These are phyloP conservation scores for Schizosaccharomyces osmophilus DNA, from an alignment of 805 yeast species.

Conservation along the genomic window DNA sequence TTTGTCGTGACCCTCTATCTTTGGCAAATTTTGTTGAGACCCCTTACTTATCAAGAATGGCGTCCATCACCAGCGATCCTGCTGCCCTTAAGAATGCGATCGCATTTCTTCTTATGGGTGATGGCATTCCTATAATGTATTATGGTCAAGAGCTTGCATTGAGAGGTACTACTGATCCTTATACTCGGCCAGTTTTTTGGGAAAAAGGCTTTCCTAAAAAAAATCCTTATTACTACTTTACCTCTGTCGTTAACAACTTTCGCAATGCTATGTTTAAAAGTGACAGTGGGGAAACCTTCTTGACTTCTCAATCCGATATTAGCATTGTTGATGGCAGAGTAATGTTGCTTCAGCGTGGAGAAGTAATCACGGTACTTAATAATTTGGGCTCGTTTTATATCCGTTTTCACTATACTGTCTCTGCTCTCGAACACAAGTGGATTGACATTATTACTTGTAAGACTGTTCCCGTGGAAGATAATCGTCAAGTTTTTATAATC, in stretches of 20 bases:
- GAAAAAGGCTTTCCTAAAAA: conserved; percentile 1
- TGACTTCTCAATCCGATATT: background rate
- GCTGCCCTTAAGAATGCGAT: background rate
- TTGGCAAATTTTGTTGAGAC: conserved; percentile 3
- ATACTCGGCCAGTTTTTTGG: conserved; percentile 4
- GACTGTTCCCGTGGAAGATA: background rate
- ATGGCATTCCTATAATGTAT: conserved; percentile 4
- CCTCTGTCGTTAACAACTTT: background rate
- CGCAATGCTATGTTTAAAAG: background rate
- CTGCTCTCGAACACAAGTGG: background rate
- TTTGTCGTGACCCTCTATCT: background rate
- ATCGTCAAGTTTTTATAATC: background rate
- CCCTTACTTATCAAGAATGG: conserved; percentile 4
- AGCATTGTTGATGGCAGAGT: background rate
- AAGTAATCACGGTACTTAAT: background rate
- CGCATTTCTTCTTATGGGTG: conserved; percentile 1
- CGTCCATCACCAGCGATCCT: background rate
- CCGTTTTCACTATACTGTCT: background rate
- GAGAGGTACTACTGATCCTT: conserved; percentile 2
- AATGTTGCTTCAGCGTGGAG: background rate
- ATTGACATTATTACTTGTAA: background rate
- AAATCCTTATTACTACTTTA: background rate
- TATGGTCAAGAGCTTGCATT: conserved; percentile 4
- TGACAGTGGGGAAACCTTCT: background rate
- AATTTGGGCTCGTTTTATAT: background rate